These are phyloP conservation scores for Fraxinus excelsior DNA, from an alignment of 257 asterid species.

Conservation along the genomic window DNA sequence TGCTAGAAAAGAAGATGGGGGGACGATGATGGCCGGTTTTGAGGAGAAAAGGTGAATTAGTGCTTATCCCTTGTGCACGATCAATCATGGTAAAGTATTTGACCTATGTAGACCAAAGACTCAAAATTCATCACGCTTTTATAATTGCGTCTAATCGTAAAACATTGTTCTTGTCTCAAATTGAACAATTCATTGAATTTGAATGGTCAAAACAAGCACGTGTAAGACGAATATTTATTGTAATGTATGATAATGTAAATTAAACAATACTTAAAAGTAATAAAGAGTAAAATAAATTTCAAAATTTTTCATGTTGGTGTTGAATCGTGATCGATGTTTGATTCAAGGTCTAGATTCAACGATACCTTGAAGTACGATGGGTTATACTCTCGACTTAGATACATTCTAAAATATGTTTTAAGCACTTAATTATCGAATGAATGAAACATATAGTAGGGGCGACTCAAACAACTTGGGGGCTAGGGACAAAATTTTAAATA, in stretches of 20 bases:
- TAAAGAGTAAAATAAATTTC: too few relatives aligned
- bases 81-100: too few relatives aligned
- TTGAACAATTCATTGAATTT: conserved; percentile 22
- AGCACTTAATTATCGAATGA: too few relatives aligned
- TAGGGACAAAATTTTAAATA: too few relatives aligned
- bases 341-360: too few relatives aligned
- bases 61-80: conserved; percentile 19
- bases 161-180: conserved; percentile 16
- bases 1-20: conserved; percentile 21
- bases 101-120: conserved; percentile 23
- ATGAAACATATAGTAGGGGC: too few relatives aligned
- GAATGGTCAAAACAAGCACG: conserved; percentile 16
- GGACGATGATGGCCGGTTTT: neutral
- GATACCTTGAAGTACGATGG: neutral
- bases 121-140: conserved; percentile 30
- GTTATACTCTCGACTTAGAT: neutral
- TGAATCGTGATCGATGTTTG: too few relatives aligned
- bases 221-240: neutral
- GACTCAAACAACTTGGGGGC: too few relatives aligned
- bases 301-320: too few relatives aligned
- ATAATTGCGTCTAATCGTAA: conserved; percentile 26
- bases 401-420: too few relatives aligned
- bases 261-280: too few relatives aligned
- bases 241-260: too few relatives aligned
- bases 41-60: neutral